These are phyloP conservation scores for Trypanosomatidae sp. DNA, from an alignment of 208 protist species.

Conservation along the genomic window DNA sequence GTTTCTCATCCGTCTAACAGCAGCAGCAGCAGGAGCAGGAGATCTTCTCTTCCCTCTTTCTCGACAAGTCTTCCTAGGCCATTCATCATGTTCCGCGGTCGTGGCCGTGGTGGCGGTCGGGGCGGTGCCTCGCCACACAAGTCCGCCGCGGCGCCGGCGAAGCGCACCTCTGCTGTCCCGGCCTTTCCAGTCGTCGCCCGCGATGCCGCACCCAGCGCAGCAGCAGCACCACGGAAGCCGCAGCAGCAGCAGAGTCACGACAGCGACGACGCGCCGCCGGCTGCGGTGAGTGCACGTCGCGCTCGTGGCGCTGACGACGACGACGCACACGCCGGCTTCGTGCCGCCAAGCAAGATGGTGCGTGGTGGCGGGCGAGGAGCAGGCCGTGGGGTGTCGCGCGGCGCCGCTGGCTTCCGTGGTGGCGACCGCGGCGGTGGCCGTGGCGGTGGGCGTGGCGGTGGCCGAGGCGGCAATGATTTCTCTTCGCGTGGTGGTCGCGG, in stretches of 20 bases:
- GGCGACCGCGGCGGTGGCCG: slow-evolving; percentile 4
- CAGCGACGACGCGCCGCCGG: slow-evolving; percentile 39
- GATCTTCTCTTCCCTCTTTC: too few species aligned
- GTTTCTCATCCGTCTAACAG: too few species aligned
- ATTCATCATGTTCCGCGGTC: slow-evolving; percentile 2
- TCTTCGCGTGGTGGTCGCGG: slow-evolving; percentile 12
- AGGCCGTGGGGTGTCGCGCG: too few species aligned
- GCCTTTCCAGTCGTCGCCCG: slow-evolving; percentile 36
- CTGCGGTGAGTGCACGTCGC: slow-evolving; percentile 36
- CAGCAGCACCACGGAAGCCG: background rate
- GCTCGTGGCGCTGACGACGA: slow-evolving; percentile 9
- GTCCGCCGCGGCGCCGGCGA: slow-evolving; percentile 7
- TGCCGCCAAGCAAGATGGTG: too few species aligned
- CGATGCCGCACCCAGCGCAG: background rate
- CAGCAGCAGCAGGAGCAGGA: too few species aligned
- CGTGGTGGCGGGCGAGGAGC: too few species aligned
- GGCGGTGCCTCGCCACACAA: slow-evolving; percentile 1
- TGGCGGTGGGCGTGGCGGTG: background rate
- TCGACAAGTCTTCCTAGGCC: too few species aligned
- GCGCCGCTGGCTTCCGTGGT: too few species aligned
- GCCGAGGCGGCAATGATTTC: background rate
- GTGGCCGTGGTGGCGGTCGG: slow-evolving; percentile 10
- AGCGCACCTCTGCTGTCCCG: slow-evolving; percentile 25
- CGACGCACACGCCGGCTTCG: slow-evolving; percentile 10
- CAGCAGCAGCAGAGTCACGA: slow-evolving; percentile 5